Conservation (phyloP, 1,284 basidiomycete species). For the Cutaneotrichosporon sp. region DNA sequence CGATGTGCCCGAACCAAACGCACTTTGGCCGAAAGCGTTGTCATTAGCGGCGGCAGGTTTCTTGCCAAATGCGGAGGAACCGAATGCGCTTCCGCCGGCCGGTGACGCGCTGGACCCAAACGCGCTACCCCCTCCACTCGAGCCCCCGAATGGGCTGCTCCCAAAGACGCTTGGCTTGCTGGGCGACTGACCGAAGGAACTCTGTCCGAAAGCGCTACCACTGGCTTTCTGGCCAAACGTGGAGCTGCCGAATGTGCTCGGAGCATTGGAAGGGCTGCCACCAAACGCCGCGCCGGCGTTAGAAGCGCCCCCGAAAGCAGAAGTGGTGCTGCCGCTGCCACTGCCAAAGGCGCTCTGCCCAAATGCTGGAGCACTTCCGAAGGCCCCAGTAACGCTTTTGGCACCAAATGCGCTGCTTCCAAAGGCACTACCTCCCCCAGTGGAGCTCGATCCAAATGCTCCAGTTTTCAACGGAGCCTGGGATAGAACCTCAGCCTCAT, state of each 20-base stretch:
- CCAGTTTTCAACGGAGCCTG: neutral
- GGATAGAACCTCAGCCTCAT: slow-evolving; percentile 27
- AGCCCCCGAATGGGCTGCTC: slow-evolving; percentile 10
- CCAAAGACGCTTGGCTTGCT: slow-evolving; percentile 3
- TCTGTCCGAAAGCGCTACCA: neutral
- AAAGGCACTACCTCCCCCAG: slow-evolving; percentile 7
- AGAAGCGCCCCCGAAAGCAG: neutral
- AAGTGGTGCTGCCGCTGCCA: neutral
- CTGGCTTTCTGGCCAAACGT: slow-evolving; percentile 1
- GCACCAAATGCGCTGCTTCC: slow-evolving; percentile 10
- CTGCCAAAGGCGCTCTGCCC: slow-evolving; percentile 13
- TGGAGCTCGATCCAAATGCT: slow-evolving; percentile 1
- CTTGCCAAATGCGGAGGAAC: slow-evolving; percentile 8
- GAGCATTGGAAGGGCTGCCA: neutral
- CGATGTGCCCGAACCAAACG: slow-evolving; percentile 4
- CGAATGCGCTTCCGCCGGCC: slow-evolving; percentile 4
- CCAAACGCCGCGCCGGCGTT: neutral
- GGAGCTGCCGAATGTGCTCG: neutral
- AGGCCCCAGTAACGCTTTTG: neutral
- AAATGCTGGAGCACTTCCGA: neutral
- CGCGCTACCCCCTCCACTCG: neutral
- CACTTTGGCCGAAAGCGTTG: slow-evolving; percentile 8
- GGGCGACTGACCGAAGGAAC: neutral
- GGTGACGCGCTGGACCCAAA: neutral
- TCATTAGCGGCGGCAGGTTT: neutral